A percentile compares a stretch with the other conserved stretches of the same genome.
phyloP scores from a whole-genome alignment of 1,284 basidiomycete genomes.

The Ganoderma meredithae region DNA sequence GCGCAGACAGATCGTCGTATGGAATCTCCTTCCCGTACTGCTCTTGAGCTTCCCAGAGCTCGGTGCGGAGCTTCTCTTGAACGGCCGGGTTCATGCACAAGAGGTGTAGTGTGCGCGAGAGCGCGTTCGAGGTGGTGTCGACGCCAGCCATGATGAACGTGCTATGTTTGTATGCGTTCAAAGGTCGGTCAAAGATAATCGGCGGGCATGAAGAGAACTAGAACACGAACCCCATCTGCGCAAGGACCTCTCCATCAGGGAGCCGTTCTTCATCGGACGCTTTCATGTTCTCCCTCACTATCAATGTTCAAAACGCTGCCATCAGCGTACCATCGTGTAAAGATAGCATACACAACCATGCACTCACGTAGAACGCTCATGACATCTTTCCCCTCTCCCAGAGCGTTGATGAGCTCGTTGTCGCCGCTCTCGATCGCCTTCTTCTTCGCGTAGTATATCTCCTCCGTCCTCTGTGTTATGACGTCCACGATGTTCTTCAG shows the following conservation, averaged over 20 bases:
- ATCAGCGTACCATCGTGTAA: background rate
- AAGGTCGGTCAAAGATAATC: background rate
- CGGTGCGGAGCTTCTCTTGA: conserved; percentile 32
- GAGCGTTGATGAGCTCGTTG: conserved; percentile 31
- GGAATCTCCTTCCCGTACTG: conserved; percentile 28
- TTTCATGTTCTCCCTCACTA: conserved; percentile 12
- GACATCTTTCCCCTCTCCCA: conserved; percentile 41
- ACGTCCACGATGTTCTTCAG: conserved; percentile 40
- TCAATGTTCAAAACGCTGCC: background rate
- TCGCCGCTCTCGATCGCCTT: conserved; percentile 51
- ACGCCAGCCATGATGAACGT: conserved; percentile 39
- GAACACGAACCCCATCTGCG: conserved; percentile 43
- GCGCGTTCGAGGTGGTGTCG: conserved; percentile 39
- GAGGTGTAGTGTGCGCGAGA: conserved; percentile 38
- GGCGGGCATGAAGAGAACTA: background rate
- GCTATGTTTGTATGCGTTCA: conserved; percentile 18
- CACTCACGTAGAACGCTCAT: conserved; percentile 16
- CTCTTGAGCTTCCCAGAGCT: conserved; percentile 31
- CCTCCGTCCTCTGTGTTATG: conserved; percentile 44
- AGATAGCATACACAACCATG: background rate
- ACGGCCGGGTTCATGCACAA: conserved; percentile 16
- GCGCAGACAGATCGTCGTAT: conserved; percentile 39
- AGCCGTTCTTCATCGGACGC: conserved; percentile 36
- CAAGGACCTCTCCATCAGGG: conserved; percentile 41
- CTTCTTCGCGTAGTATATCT: conserved; percentile 52